Evolutionary conservation across 768 basidiomycete species (phyloP).

Genomic region (Pleurotus salmoneostramineus): DNA sequence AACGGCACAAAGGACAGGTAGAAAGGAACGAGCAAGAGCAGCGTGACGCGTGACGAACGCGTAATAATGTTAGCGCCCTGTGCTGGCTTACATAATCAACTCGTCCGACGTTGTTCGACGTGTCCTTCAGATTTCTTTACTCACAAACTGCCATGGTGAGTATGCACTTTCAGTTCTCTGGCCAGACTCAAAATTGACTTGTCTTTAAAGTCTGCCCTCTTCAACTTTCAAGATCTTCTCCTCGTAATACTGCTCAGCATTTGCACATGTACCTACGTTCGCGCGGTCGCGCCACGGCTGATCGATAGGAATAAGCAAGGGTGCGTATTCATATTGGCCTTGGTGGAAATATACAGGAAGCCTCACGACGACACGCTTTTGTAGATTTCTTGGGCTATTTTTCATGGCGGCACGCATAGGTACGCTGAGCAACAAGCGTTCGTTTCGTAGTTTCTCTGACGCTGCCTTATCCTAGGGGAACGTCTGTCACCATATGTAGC

Average conservation of each 20-base stretch:
- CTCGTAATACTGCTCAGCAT: slow-evolving; percentile 91
- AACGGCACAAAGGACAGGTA: too few species aligned
- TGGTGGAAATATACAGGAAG: neutral
- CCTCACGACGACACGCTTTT: neutral
- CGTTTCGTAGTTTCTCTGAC: too few species aligned
- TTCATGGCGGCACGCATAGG: slow-evolving; percentile 97
- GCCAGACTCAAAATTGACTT: neutral
- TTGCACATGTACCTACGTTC: slow-evolving; percentile 96
- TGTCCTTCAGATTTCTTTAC: neutral
- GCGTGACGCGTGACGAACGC: too few species aligned
- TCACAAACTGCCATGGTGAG: neutral
- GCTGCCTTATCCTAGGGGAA: slow-evolving; percentile 60
- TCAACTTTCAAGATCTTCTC: slow-evolving; percentile 96
- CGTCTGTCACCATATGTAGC: slow-evolving; percentile 95
- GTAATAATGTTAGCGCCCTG: too few species aligned
- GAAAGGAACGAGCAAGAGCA: too few species aligned
- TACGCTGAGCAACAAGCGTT: slow-evolving; percentile 27
- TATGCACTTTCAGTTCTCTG: neutral
- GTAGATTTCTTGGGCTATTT: slow-evolving; percentile 85
- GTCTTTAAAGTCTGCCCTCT: slow-evolving; percentile 72
- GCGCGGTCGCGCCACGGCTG: slow-evolving; percentile 84
- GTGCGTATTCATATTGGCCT: slow-evolving; percentile 39
- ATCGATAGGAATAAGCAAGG: slow-evolving; percentile 94
- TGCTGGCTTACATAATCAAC: too few species aligned
- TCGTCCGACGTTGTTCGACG: neutral